Conservation (phyloP, 768 basidiomycete genomes). For the Auriscalpium orientale region DNA sequence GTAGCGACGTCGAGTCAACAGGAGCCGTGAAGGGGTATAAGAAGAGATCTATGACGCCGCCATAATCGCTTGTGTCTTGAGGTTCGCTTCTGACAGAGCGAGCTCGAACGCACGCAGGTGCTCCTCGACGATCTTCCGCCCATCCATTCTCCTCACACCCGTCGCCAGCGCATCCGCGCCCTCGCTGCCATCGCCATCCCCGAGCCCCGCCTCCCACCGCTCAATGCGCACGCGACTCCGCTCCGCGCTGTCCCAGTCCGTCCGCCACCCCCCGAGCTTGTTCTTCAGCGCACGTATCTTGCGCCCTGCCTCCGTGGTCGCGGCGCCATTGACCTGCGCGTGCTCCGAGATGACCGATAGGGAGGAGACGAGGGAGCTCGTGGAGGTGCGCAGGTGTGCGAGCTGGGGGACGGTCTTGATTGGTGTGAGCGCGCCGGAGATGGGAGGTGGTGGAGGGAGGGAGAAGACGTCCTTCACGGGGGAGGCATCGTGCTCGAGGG, state of each 20-base stretch:
- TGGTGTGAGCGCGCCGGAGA: slow-evolving; percentile 47
- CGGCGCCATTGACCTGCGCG: slow-evolving; percentile 81
- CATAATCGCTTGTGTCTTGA: slow-evolving; percentile 79
- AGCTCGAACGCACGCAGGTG: slow-evolving; percentile 70
- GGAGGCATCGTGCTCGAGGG: slow-evolving; percentile 39
- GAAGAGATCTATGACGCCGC: slow-evolving; percentile 40
- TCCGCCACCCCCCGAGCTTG: slow-evolving; percentile 70
- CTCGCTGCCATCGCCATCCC: slow-evolving; percentile 32
- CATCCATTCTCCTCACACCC: slow-evolving; percentile 47
- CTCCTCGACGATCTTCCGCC: slow-evolving; percentile 66
- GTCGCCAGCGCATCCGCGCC: slow-evolving; percentile 19
- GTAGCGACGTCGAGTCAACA: too few species aligned
- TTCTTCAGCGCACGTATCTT: slow-evolving; percentile 84
- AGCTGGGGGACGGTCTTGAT: slow-evolving; percentile 58
- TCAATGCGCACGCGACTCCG: slow-evolving; percentile 69
- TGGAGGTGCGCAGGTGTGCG: slow-evolving; percentile 63
- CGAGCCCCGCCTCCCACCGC: slow-evolving; percentile 66
- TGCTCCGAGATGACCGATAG: slow-evolving; percentile 78
- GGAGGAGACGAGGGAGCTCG: slow-evolving; percentile 65
- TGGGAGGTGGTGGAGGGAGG: slow-evolving; percentile 35
- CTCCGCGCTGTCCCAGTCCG: slow-evolving; percentile 82
- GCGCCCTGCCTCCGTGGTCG: slow-evolving; percentile 77
- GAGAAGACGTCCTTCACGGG: slow-evolving; percentile 52
- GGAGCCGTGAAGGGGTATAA: too few species aligned
- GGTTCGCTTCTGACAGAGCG: slow-evolving; percentile 63